phyloP scores from a whole-genome alignment of 306 rosid species.

The Fragaria ananassa region DNA sequence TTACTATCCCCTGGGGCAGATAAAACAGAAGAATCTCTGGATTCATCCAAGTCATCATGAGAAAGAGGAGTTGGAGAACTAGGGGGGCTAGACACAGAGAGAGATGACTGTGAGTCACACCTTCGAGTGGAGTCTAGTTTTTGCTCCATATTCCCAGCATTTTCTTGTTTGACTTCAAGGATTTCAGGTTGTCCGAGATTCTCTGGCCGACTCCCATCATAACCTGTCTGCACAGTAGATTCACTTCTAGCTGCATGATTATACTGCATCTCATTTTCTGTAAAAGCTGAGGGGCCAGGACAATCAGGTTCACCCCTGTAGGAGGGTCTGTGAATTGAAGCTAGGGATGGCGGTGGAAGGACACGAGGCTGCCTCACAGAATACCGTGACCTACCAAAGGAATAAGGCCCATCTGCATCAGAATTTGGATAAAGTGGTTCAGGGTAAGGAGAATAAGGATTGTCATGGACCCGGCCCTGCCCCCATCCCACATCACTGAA shows the following conservation, averaged over 20 bases:
- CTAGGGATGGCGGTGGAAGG: constrained; percentile 80
- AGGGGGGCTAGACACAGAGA: constrained; percentile 92
- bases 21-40: constrained; percentile 56
- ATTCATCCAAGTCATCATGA: constrained; percentile 86
- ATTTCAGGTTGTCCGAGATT: constrained; percentile 46
- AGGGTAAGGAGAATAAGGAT: constrained; percentile 54
- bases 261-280: constrained; percentile 57
- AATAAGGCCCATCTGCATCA: constrained; percentile 69
- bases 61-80: constrained; percentile 92
- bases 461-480: constrained; percentile 46
- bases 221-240: constrained; percentile 44
- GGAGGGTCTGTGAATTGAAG: constrained; percentile 52
- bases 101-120: constrained; percentile 95
- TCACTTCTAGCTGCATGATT: constrained; percentile 47
- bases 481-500: constrained; percentile 72
- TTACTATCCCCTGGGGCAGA: constrained; percentile 48
- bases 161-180: constrained; percentile 44
- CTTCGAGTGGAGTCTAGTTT: constrained; percentile 43
- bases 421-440: constrained; percentile 57
- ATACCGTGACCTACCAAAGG: constrained; percentile 73
- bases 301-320: constrained; percentile 49
- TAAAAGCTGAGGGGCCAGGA: constrained; percentile 52
- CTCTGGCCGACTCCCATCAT: constrained; percentile 34
- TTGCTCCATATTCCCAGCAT: constrained; percentile 45
- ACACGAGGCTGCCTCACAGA: constrained; percentile 90